Evolutionary conservation across 2,329 filamentous ascomycete genomes (phyloP).

Genomic region (Amauroascus verrucosus): DNA sequence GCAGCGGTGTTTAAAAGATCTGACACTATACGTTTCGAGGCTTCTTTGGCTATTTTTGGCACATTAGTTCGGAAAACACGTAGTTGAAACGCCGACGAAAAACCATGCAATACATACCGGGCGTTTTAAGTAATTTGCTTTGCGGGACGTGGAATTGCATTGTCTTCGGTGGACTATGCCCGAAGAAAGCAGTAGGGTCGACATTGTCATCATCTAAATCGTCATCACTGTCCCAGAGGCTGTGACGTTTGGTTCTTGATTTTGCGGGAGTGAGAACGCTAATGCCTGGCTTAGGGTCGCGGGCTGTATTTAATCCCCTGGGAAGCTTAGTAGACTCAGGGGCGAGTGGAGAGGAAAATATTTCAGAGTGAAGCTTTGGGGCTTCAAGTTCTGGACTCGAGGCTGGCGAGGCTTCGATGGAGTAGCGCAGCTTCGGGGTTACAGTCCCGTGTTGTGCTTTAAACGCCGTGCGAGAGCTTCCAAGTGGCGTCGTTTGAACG

Average conservation of each 20-base stretch:
- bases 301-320: slow-evolving; percentile 41
- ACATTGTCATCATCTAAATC: slow-evolving; percentile 51
- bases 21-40: slow-evolving; percentile 41
- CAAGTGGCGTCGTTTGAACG: slow-evolving; percentile 78
- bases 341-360: slow-evolving; percentile 64
- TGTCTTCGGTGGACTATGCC: slow-evolving; percentile 78
- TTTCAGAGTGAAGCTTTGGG: slow-evolving; percentile 72
- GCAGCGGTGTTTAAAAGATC: slow-evolving; percentile 38
- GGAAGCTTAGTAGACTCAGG: slow-evolving; percentile 21
- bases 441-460: slow-evolving; percentile 15
- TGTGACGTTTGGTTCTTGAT: slow-evolving; percentile 24
- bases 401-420: slow-evolving; percentile 46
- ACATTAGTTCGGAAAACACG: neutral
- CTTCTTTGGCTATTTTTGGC: slow-evolving; percentile 36
- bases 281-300: slow-evolving; percentile 61
- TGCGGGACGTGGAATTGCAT: slow-evolving; percentile 46
- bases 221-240: slow-evolving; percentile 62
- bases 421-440: slow-evolving; percentile 23
- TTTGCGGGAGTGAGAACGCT: slow-evolving; percentile 69
- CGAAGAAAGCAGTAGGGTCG: slow-evolving; percentile 50
- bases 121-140: slow-evolving; percentile 40
- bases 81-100: neutral
- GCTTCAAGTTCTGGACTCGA: slow-evolving; percentile 70
- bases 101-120: slow-evolving; percentile 28
- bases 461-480: slow-evolving; percentile 18